Percentiles rank a stretch among this genome's conserved stretches.
Evolutionary conservation across 495 filamentous ascomycete species (phyloP).

Genomic region (Bacidia rubella): DNA sequence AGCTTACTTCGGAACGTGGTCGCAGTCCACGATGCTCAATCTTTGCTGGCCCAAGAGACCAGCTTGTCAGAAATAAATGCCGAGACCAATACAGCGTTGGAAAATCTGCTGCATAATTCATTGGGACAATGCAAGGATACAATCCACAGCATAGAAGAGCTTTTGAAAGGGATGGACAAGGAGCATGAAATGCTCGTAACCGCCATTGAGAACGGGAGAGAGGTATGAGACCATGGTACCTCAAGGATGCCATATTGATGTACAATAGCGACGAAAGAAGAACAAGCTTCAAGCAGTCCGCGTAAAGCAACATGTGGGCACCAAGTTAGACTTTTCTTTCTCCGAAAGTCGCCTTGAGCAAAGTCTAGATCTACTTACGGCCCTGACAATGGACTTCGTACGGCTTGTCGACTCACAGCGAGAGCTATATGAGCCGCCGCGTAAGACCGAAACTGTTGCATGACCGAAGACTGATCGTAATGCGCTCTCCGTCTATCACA

Average conservation of each 20-base stretch:
- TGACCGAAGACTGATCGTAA: not conserved
- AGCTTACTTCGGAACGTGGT: slow-evolving; percentile 2
- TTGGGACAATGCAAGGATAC: slow-evolving; percentile 4
- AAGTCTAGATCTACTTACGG: slow-evolving; percentile 3
- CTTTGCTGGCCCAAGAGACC: not conserved
- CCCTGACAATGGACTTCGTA: slow-evolving; percentile 16
- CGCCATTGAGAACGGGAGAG: slow-evolving; percentile 2
- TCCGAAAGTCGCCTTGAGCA: slow-evolving; percentile 12
- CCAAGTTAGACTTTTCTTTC: slow-evolving; percentile 15
- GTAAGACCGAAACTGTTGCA: not conserved
- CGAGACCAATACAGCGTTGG: not conserved
- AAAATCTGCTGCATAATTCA: slow-evolving; percentile 8
- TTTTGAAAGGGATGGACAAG: slow-evolving; percentile 11
- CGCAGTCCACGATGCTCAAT: not conserved
- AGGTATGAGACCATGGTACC: slow-evolving; percentile 3
- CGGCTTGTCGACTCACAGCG: not conserved
- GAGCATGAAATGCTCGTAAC: slow-evolving; percentile 12
- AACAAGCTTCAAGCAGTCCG: not conserved
- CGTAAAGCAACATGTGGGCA: slow-evolving; percentile 1
- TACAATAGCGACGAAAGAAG: not conserved
- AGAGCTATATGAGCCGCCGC: not conserved
- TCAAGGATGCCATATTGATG: not conserved
- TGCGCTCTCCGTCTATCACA: slow-evolving; percentile 11
- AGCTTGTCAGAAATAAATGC: not conserved
- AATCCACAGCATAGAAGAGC: slow-evolving; percentile 13